Evolutionary conservation across 1,284 basidiomycete species (phyloP).

Genomic region (Ganoderma leucocontextum): DNA sequence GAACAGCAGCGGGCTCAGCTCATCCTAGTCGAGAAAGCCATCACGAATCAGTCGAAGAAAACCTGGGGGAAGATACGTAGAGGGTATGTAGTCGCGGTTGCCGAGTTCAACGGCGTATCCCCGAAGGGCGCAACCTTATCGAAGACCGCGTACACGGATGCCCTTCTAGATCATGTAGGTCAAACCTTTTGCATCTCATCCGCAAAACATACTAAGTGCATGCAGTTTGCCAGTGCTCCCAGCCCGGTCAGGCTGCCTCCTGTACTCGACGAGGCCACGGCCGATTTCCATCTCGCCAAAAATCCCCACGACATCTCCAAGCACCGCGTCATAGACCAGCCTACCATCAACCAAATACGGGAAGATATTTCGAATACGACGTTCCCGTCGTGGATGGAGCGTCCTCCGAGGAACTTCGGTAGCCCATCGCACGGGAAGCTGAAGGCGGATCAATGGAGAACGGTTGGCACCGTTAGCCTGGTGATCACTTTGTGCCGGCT

Average conservation of each 20-base stretch:
- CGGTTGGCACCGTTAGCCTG: conserved; percentile 38
- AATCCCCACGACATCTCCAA: neutral
- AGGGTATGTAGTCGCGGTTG: too few relatives aligned
- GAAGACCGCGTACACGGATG: too few relatives aligned
- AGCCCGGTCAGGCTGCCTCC: neutral
- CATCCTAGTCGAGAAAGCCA: neutral
- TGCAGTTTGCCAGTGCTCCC: too few relatives aligned
- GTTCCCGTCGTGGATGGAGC: conserved; percentile 43
- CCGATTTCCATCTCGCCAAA: conserved; percentile 7
- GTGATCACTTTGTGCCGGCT: conserved; percentile 45
- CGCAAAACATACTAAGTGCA: too few relatives aligned
- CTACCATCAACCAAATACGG: conserved; percentile 34
- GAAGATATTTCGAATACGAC: conserved; percentile 39
- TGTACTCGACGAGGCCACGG: neutral
- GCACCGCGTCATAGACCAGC: conserved; percentile 14
- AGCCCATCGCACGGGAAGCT: conserved; percentile 43
- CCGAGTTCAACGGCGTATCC: too few relatives aligned
- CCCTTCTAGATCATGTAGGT: too few relatives aligned
- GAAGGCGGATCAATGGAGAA: conserved; percentile 49
- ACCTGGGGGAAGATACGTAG: neutral
- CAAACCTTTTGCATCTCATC: too few relatives aligned
- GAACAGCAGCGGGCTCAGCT: neutral
- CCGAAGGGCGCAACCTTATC: too few relatives aligned
- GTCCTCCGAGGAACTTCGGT: conserved; percentile 42
- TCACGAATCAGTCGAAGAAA: neutral